Percentiles rank a stretch among this genome's conserved stretches.
phyloP scores from a whole-genome alignment of 768 basidiomycete genomes.

The Ramaria sp. region DNA sequence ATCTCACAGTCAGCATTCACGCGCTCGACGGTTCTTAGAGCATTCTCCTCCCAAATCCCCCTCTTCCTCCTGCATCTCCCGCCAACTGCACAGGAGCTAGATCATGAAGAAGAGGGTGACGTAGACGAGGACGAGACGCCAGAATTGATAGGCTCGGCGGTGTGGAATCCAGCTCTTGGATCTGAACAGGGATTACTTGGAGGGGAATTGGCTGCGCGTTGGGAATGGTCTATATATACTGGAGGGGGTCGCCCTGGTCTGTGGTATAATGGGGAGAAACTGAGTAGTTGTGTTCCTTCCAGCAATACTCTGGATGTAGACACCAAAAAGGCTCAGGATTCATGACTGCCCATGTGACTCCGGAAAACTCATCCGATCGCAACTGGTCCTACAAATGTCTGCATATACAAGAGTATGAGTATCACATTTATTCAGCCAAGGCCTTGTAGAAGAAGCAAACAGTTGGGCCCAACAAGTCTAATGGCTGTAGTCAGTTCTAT shows the following conservation, averaged over 20 bases:
- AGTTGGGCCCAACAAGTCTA: background rate
- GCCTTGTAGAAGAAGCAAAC: background rate
- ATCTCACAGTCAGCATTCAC: slow-evolving; percentile 79
- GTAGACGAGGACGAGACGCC: slow-evolving; percentile 7
- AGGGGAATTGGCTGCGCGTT: slow-evolving; percentile 53
- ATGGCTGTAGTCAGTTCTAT: background rate
- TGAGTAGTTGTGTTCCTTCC: slow-evolving; percentile 16
- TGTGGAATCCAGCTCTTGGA: slow-evolving; percentile 62
- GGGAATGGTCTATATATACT: slow-evolving; percentile 34
- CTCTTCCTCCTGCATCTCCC: slow-evolving; percentile 75
- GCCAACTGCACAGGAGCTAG: slow-evolving; percentile 9
- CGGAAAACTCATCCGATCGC: no score
- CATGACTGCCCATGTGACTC: background rate
- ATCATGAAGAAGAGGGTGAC: slow-evolving; percentile 7
- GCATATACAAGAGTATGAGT: background rate
- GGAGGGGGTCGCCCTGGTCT: slow-evolving; percentile 27
- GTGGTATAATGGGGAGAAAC: slow-evolving; percentile 27
- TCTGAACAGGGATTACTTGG: slow-evolving; percentile 43
- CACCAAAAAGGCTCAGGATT: background rate
- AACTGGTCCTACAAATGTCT: no score
- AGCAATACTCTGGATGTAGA: background rate
- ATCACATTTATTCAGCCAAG: background rate
- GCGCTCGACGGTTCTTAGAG: slow-evolving; percentile 52
- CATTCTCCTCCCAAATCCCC: slow-evolving; percentile 65
- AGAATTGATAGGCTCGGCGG: slow-evolving; percentile 33